Conservation (phyloP, 2,329 filamentous ascomycete species). For the Bipolaris oryzae region DNA sequence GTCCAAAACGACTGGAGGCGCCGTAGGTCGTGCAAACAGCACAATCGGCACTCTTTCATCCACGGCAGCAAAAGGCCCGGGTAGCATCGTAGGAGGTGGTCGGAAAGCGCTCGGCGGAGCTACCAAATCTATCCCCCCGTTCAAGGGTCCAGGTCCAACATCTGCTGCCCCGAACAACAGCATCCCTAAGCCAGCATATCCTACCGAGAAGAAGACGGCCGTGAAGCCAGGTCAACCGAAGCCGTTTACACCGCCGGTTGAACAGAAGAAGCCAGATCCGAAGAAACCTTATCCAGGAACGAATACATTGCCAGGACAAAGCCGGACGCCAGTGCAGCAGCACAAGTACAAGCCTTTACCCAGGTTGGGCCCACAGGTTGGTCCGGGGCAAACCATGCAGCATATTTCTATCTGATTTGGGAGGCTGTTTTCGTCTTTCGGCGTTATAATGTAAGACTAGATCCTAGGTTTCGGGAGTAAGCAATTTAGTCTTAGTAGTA, state of each 20-base stretch:
- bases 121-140: conserved; percentile 11
- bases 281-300: conserved; percentile 40
- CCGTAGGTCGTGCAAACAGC: conserved; percentile 21
- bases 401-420: conserved; percentile 22
- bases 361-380: conserved; percentile 31
- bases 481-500: background rate
- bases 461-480: background rate
- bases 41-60: conserved; percentile 12
- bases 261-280: conserved; percentile 21
- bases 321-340: conserved; percentile 33
- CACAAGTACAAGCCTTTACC: conserved; percentile 35
- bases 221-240: conserved; percentile 38
- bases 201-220: conserved; percentile 33
- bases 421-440: background rate
- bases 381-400: conserved; percentile 38
- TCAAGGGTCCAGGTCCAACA: conserved; percentile 10
- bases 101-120: conserved; percentile 21
- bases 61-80: conserved; percentile 13
- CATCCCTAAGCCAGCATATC: conserved; percentile 24
- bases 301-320: conserved; percentile 37
- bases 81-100: conserved; percentile 11
- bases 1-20: conserved; percentile 14
- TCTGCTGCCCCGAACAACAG: conserved; percentile 14
- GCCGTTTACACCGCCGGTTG: conserved; percentile 29
- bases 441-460: conserved; percentile 1